A percentile compares a stretch with the other conserved stretches of the same genome.
Evolutionary conservation across 108 stramenopile species (phyloP).

Genomic region (Cyclostephanos tholiformis): DNA sequence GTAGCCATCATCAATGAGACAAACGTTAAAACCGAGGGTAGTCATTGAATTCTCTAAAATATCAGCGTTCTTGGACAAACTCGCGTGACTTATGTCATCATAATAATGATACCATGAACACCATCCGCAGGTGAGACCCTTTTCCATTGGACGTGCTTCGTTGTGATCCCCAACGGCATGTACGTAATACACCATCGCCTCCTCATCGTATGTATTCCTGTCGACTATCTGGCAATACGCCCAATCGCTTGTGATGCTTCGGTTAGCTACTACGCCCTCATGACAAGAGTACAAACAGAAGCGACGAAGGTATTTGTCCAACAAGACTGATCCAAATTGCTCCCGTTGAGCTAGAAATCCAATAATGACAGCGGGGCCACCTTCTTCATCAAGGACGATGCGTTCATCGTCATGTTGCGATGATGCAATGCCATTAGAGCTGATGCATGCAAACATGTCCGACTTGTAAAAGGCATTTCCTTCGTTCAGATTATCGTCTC

Average conservation of each 20-base stretch:
- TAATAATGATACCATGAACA: slow-evolving; percentile 96
- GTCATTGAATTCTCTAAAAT: slow-evolving; percentile 60
- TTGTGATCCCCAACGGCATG: slow-evolving; percentile 79
- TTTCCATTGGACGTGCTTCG: slow-evolving; percentile 71
- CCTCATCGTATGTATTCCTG: slow-evolving; percentile 82
- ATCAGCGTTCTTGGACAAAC: slow-evolving; percentile 73
- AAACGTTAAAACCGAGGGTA: slow-evolving; percentile 75
- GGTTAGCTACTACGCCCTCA: slow-evolving; percentile 57
- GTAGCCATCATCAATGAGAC: slow-evolving; percentile 93
- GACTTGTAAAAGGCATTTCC: slow-evolving; percentile 64
- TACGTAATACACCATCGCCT: slow-evolving; percentile 87
- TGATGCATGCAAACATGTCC: slow-evolving; percentile 85
- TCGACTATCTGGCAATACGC: slow-evolving; percentile 77
- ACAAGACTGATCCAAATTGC: slow-evolving; percentile 79
- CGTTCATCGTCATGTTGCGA: slow-evolving; percentile 31
- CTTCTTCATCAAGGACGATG: slow-evolving; percentile 73
- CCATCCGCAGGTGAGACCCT: slow-evolving; percentile 87
- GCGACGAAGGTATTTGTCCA: slow-evolving; percentile 57
- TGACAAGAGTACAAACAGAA: slow-evolving; percentile 73
- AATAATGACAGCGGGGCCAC: slow-evolving; percentile 83
- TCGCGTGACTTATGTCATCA: slow-evolving; percentile 79
- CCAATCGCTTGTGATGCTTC: slow-evolving; percentile 72
- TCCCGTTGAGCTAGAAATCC: slow-evolving; percentile 87
- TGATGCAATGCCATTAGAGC: slow-evolving; percentile 54
- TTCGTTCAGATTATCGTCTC: slow-evolving; percentile 30